These are phyloP conservation scores for Trichoderma oligosporum DNA, from an alignment of 2,329 filamentous ascomycete genomes.

Conservation along the genomic window DNA sequence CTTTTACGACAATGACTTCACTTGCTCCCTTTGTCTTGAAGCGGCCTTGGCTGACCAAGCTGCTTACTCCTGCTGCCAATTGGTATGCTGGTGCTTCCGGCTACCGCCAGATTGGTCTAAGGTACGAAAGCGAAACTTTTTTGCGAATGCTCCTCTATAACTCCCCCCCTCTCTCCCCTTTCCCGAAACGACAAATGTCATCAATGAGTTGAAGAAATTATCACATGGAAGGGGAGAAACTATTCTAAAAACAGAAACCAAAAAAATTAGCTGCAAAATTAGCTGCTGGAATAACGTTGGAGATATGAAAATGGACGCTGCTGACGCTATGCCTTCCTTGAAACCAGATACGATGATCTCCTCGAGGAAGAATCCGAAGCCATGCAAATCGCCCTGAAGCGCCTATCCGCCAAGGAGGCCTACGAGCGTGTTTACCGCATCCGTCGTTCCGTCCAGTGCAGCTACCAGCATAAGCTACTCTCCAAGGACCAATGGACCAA, in stretches of 20 bases:
- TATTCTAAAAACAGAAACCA: too few species aligned
- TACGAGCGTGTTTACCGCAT: conserved; percentile 98
- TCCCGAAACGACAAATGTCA: not conserved
- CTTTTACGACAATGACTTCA: conserved; percentile 33
- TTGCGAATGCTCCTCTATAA: too few species aligned
- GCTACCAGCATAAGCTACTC: conserved; percentile 60
- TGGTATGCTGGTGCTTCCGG: conserved; percentile 89
- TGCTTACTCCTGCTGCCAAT: conserved; percentile 75
- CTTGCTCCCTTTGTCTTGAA: conserved; percentile 70
- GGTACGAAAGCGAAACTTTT: conserved; percentile 50
- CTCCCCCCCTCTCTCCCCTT: too few species aligned
- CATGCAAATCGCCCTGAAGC: conserved; percentile 84
- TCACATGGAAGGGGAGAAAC: not conserved
- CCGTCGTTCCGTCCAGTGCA: conserved; percentile 84
- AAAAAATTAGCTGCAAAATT: too few species aligned
- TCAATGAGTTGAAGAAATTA: not conserved
- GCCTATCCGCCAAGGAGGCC: conserved; percentile 81
- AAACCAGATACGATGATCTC: conserved; percentile 80
- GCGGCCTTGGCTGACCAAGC: conserved; percentile 76
- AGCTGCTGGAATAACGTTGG: not conserved
- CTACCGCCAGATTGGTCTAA: conserved; percentile 89
- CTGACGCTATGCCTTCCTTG: conserved; percentile 18
- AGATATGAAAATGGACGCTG: not conserved
- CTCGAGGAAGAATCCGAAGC: conserved; percentile 87
- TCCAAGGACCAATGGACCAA: conserved; percentile 60